Evolutionary conservation across 805 yeast genomes (phyloP).

Genomic region (Novakomyces olei): DNA sequence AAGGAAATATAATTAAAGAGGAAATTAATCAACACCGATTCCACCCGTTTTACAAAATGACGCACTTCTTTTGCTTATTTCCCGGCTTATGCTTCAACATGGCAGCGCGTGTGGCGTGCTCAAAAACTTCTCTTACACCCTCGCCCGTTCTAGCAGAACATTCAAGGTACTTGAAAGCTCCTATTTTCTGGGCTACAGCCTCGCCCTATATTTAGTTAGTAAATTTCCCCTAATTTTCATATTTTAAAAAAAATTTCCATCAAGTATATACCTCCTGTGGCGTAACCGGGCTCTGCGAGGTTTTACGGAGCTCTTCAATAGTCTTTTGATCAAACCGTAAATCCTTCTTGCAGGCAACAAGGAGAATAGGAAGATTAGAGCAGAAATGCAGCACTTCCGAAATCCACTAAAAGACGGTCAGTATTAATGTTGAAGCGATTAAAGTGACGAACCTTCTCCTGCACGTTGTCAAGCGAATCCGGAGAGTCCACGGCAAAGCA

Average conservation of each 20-base stretch:
- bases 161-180: constrained; percentile 68
- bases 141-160: constrained; percentile 82
- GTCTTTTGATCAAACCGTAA: constrained; percentile 64
- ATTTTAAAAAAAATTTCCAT: too few relatives aligned
- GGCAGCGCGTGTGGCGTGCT: constrained; percentile 81
- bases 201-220: too few relatives aligned
- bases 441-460: constrained; percentile 34
- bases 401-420: constrained; percentile 34
- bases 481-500: constrained; percentile 84
- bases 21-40: constrained; percentile 1
- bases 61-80: constrained; percentile 46
- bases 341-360: constrained; percentile 83
- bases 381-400: constrained; percentile 85
- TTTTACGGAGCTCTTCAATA: constrained; percentile 48
- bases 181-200: constrained; percentile 70
- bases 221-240: too few relatives aligned
- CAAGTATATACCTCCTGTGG: too few relatives aligned
- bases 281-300: constrained; percentile 62
- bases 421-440: neutral
- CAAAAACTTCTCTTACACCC: constrained; percentile 84
- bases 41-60: constrained; percentile 26
- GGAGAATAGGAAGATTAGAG: constrained; percentile 77
- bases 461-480: constrained; percentile 79
- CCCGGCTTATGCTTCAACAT: constrained; percentile 34
- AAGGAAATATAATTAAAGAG: too few relatives aligned